A percentile compares a stretch with the other conserved stretches of the same genome.
Conservation (phyloP, 495 filamentous ascomycete species). For the Xylaria castorea region DNA sequence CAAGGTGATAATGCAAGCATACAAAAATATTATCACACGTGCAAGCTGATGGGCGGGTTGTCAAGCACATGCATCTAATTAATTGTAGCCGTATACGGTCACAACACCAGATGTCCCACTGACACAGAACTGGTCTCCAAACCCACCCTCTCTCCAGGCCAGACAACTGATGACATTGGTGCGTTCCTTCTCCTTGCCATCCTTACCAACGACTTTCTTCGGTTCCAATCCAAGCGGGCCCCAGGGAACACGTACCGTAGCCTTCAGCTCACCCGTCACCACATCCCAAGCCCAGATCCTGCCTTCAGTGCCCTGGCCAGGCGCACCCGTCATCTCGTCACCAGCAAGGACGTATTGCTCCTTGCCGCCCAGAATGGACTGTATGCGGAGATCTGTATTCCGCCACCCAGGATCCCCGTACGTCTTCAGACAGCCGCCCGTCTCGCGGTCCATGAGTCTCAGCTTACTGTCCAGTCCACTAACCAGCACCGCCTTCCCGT, state of each 20-base stretch:
- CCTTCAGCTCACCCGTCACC: slow-evolving; percentile 72
- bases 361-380: slow-evolving; percentile 72
- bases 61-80: slow-evolving; percentile 11
- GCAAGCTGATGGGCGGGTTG: neutral
- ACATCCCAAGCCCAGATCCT: slow-evolving; percentile 89
- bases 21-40: slow-evolving; percentile 7
- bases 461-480: slow-evolving; percentile 77
- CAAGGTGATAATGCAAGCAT: neutral
- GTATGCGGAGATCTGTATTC: slow-evolving; percentile 73
- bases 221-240: slow-evolving; percentile 62
- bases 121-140: slow-evolving; percentile 63
- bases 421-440: slow-evolving; percentile 74
- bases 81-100: slow-evolving; percentile 58
- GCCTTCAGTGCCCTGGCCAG: slow-evolving; percentile 55
- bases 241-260: slow-evolving; percentile 65
- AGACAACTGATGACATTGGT: slow-evolving; percentile 65
- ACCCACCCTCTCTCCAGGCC: slow-evolving; percentile 75
- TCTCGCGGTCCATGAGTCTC: slow-evolving; percentile 78
- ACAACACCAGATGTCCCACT: slow-evolving; percentile 62
- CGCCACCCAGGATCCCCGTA: slow-evolving; percentile 68
- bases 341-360: slow-evolving; percentile 84
- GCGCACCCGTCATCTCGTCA: slow-evolving; percentile 64
- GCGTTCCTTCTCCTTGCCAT: slow-evolving; percentile 58
- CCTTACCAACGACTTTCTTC: slow-evolving; percentile 53
- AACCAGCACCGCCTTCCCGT: slow-evolving; percentile 76